Evolutionary conservation across 441 rosid species (phyloP), one percentile per base, ranked within the genome.

Genomic region (Pelargonium fulgidum): DNA sequence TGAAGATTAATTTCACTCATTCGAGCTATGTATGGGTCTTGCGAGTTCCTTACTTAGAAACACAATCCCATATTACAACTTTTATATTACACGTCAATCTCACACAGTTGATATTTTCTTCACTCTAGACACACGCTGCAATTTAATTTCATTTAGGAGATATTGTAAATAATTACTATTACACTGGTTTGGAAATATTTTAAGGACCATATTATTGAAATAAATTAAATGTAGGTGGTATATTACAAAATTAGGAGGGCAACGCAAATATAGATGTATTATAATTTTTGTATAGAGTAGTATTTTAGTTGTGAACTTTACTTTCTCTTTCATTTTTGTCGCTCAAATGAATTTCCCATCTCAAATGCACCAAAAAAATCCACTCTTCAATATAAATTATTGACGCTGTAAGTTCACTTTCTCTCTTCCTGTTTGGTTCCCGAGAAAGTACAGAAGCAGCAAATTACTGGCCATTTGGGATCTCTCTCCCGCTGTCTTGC

Each of bases 401-500:
- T 52, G 20, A 6, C 59, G 16, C 59, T n/a, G 59, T 52, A 52
- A 52, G 59, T 14, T 52, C 20, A 4, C 63, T 54, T 36, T 66
- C 58, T 50, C 50, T 66, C 47, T 47, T 33, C 56, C 73, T 73
- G 76, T 65, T 70, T 80, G 72, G 45, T 77, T 81, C 79, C 76
- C 79, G 56, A 79, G 77, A 78, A 73, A 68, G 33, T 61, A 36
- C 39, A 66, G 68, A 72, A 69, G 62, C 59, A 70, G 67, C 71
- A 56, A 65, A 65, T 20, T 45, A 72, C 70, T 79, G 77, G 77
- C 83, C 82, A 52, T 7, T 52, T 14, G 59, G 59, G 59, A 52
- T 52, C 59, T 81, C 85, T 82, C 72, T 29, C 79, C 80, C 81
- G 64, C 83, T 77, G 81, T 79, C 84, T 66, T 74, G 64, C 68